Evolutionary conservation across 176 grass and related monocot species (phyloP), one percentile per base, ranked within the genome.

Genomic region (Chrysopogon serrulatus): DNA sequence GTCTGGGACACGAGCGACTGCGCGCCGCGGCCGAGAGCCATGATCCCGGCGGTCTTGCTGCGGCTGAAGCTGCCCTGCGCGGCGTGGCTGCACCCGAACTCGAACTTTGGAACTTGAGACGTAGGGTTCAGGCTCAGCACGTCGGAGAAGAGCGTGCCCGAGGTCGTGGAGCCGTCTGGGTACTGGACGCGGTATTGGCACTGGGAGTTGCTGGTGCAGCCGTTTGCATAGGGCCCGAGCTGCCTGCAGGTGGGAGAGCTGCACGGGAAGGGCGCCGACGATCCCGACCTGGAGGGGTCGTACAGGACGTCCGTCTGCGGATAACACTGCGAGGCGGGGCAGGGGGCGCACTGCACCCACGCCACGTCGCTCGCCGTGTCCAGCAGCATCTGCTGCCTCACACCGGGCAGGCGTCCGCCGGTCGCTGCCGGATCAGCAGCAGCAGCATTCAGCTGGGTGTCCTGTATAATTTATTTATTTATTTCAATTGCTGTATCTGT

Each of bases 281-380:
- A 63, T 7, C 0, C 0, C 0, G 81, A 83, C 3, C 23, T 35
- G 81, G 5, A 34, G 1, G 81, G 81, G 13, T 83, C 81, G 69
- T 63, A 83, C 0, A 47, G 5, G 19, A 11, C 3, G 36, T 82
- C 54, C n/a, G 17, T 63, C 69, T 74, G 54, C 1, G 28, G 28
- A 56, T 83, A 9, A 67, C 79, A 82, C 26, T 16, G n/a, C 6
- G 66, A 35, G 0, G 6, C 3, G 1, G 79, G 79, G 3, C 79
- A 82, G 1, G 79, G 79, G 9, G 15, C 7, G 73, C 91, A 93
- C 48, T 92, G 90, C 67, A 92, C 78, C 90, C 90, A 92, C 3
- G 90, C 72, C 45, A 92, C 86, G 57, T 92, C 90, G 81, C 90
- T 92, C 16, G 86, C 74, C 2, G 90, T 89, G 86, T 92, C 90